Base-by-base conservation (phyloP, 176 grass and related monocot species). In the Oryza rufipogon region DNA sequence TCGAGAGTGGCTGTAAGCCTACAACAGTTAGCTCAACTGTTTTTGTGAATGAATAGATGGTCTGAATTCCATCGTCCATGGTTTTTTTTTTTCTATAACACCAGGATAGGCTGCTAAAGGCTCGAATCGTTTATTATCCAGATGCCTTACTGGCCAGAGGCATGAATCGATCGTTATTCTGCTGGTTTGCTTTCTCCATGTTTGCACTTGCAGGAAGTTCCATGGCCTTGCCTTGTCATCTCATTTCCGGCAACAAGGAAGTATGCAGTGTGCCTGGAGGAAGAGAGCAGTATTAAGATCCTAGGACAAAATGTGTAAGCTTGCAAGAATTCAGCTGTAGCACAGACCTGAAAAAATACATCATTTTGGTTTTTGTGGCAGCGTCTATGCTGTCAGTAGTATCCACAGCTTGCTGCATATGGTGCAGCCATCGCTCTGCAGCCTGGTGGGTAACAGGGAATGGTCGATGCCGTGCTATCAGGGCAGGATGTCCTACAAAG, bases 351-450 rank as follows among this genome's bases (percentile, higher is more conserved):
- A 96, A 99, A 45, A 96, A 96, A 73, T 96, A 86, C 90, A 94
- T 86, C 93, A 96, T 96, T 92, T 99, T 99, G 20, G 72, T 26
- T 88, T 94, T 96, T 34, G 86, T 84, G 80, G 86, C 96, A 22
- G 88, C 81, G 16, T 94, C 79, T 60, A 99, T 99, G 58, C 91
- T 92, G 42, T 80, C 73, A 22, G 90, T 92, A 60, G 87, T 51
- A 60, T 96, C 81, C 74, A 99, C 65, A 32, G 93, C 93, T 77
- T 92, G 93, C 76, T 94, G 88, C 96, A 99, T 99, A 79, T 99
- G 96, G 64, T 96, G 81, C 11, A 99, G 33, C 96, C 96, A 99
- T 46, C 93, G 84, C 88, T 99, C 96, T 10, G 96, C 96, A 74
- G 96, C 93, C 79, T n/a, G 85, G 64, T 88, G 96, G 12, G 91